These are phyloP conservation scores for Quercus lobata DNA, from an alignment of 331 rosid genomes.

Conservation along the genomic window DNA sequence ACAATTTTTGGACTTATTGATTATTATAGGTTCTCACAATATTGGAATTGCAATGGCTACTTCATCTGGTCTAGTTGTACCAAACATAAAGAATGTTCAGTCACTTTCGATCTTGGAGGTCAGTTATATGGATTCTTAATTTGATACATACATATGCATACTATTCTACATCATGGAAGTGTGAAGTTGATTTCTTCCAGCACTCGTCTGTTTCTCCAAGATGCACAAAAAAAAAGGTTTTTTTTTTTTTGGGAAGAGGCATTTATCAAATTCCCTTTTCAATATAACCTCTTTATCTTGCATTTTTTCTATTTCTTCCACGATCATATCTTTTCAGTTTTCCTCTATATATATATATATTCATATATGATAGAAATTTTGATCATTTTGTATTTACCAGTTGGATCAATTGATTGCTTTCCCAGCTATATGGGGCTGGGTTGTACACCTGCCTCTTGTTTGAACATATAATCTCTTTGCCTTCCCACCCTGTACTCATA, in stretches of 20 bases:
- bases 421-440: no score
- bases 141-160: not conserved
- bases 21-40: conserved; percentile 72
- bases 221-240: not conserved
- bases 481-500: no score
- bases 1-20: conserved; percentile 3
- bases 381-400: not conserved
- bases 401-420: no score
- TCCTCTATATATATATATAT: no score
- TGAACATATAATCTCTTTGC: no score
- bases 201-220: not conserved
- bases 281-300: not conserved
- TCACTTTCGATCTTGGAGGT: conserved; percentile 90
- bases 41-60: conserved; percentile 95
- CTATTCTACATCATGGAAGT: not conserved
- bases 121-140: conserved; percentile 21
- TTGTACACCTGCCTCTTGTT: no score
- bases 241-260: no score
- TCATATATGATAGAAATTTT: not conserved
- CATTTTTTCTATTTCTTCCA: not conserved
- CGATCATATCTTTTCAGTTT: no score
- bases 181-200: not conserved
- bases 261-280: not conserved
- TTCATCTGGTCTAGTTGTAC: conserved; percentile 80
- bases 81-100: conserved; percentile 85